Base-by-base conservation (phyloP, 1,139 yeast species). In the Kurtzmaniella quercitrusa region DNA sequence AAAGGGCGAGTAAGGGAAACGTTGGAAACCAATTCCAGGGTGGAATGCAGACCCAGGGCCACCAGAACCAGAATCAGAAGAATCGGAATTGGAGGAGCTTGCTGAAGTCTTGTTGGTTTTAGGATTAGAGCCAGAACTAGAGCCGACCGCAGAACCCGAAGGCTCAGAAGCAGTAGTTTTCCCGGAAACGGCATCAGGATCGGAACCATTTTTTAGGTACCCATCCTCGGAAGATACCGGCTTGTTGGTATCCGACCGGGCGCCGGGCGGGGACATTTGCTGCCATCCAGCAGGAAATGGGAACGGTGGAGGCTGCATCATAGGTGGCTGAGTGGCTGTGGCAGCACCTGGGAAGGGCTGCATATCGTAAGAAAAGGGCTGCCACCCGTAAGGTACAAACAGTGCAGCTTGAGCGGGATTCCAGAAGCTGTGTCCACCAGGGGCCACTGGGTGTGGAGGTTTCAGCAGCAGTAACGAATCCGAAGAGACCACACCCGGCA, bases 401-500 rank as follows among this genome's bases (percentile, higher is more conserved):
- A 81, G 63, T 11, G 81, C 62, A 2, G 83, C 81, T 15, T 82
- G 65, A 3, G 85, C 85, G 0, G 85, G 85, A 56, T 81, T 80
- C 87, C 87, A 82, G 51, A 80, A 77, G 52, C 67, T 75, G 37
- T 68, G 75, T 14, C 52, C 53, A 23, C 38, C 38, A 12, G 59
- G 55, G 16, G 45, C 50, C 6, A 46, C 48, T 3, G 3, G 36
- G 14, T 17, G 36, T 55, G 53, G 56, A n/a, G 15, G 56, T 42
- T 18, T 48, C 51, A 33, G 34, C 46, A 14, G 25, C 24, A 38
- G 53, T 46, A 51, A 6, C 11, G 44, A 34, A 14, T 45, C 23
- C 47, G 51, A 10, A 11, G 44, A 34, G 14, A 44, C 23, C 34
- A 44, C 23, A 41, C 8, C 34, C 49, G 29, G 47, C 41, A 18